phyloP scores from a whole-genome alignment of 345 rosid genomes.

The Raphanus raphanistrum region DNA sequence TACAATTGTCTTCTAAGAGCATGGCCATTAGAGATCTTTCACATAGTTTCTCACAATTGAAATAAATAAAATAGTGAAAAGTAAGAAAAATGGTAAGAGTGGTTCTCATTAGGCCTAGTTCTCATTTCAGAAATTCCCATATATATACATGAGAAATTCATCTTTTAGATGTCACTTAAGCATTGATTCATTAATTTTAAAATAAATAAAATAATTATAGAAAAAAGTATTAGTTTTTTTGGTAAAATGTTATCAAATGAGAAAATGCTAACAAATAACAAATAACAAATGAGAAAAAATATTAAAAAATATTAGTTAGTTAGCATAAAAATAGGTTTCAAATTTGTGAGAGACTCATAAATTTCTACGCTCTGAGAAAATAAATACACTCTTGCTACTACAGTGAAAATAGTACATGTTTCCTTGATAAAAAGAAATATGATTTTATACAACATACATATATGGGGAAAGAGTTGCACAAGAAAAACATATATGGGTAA shows the following conservation, averaged over 20 bases:
- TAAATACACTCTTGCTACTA: background rate
- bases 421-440: background rate
- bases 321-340: no score
- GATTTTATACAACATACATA: background rate
- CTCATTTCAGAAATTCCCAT: background rate
- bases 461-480: background rate
- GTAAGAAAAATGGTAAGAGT: background rate
- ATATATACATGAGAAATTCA: background rate
- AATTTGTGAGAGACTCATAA: background rate
- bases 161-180: background rate
- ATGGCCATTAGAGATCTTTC: background rate
- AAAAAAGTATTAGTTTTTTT: no score
- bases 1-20: conserved; percentile 7
- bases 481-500: background rate
- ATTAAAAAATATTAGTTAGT: no score
- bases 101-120: background rate
- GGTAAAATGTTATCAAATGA: no score
- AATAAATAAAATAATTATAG: background rate
- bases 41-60: background rate
- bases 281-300: no score
- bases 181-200: background rate
- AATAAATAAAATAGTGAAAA: no score
- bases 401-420: background rate
- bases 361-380: background rate
- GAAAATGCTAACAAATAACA: no score